phyloP scores from a whole-genome alignment of 257 asterid genomes.

The Solanum virginianum region DNA sequence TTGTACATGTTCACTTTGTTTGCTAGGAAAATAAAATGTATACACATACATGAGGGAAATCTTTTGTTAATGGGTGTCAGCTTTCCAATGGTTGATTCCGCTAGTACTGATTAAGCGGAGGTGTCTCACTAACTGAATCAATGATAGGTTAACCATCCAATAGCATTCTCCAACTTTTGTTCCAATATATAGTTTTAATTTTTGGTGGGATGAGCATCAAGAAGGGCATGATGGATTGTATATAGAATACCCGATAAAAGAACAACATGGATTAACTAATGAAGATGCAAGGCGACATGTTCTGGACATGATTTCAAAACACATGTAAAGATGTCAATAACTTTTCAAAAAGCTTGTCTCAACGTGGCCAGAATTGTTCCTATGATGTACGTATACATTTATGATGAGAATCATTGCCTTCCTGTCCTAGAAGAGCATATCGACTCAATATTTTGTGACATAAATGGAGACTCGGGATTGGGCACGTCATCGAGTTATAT shows the following conservation, averaged over 20 bases:
- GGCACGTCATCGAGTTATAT: background rate
- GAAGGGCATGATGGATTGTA: conserved; percentile 32
- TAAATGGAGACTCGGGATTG: background rate
- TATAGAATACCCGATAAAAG: conserved; percentile 26
- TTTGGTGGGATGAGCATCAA: conserved; percentile 34
- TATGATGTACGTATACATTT: conserved; percentile 9
- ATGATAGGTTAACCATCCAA: background rate
- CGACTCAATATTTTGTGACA: background rate
- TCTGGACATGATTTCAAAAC: conserved; percentile 3
- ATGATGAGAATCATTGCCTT: conserved; percentile 4
- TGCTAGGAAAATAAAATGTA: background rate
- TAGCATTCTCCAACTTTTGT: background rate
- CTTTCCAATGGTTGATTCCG: background rate
- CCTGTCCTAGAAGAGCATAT: conserved; percentile 8
- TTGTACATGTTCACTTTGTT: background rate
- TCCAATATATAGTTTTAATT: background rate
- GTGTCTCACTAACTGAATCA: background rate
- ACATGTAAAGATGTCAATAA: conserved; percentile 27
- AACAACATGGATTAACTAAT: conserved; percentile 2
- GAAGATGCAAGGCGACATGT: conserved; percentile 19
- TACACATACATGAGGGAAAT: background rate
- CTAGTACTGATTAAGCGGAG: background rate
- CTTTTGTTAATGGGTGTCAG: background rate
- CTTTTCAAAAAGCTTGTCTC: conserved; percentile 18
- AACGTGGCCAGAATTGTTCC: conserved; percentile 31